These are phyloP conservation scores for Phytophthora kernoviae DNA, from an alignment of 352 stramenopile species.

Conservation along the genomic window DNA sequence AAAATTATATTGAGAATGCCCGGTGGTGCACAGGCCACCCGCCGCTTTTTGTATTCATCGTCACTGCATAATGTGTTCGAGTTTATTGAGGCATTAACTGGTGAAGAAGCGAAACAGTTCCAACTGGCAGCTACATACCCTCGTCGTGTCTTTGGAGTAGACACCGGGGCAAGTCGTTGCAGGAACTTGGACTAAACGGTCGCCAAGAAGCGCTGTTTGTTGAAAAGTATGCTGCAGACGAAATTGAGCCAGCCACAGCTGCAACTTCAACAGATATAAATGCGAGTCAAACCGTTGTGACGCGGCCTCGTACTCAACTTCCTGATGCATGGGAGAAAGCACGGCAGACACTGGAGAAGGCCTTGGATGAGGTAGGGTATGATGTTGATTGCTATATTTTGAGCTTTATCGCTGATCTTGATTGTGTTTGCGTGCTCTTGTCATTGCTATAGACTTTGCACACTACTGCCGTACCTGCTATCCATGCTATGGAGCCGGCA, in stretches of 20 bases:
- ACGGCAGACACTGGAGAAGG: conserved; percentile 45
- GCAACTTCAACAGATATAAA: background rate
- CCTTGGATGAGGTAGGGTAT: conserved; percentile 41
- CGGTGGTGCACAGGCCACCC: conserved; percentile 46
- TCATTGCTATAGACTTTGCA: conserved; percentile 30
- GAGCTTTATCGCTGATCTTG: background rate
- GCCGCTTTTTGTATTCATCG: conserved; percentile 46
- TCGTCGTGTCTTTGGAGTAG: conserved; percentile 56
- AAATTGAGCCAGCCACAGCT: background rate
- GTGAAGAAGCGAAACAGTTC: conserved; percentile 43
- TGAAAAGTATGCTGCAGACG: conserved; percentile 30
- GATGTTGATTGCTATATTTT: background rate
- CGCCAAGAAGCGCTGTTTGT: conserved; percentile 78
- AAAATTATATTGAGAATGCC: conserved; percentile 59
- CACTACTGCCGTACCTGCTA: conserved; percentile 39
- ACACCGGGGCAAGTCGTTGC: conserved; percentile 45
- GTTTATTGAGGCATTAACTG: conserved; percentile 57
- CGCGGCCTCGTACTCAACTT: conserved; percentile 25
- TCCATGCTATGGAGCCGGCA: conserved; percentile 75
- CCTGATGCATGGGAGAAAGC: conserved; percentile 51
- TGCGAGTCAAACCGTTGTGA: conserved; percentile 7
- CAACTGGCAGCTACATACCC: conserved; percentile 68
- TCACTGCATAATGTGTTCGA: conserved; percentile 51
- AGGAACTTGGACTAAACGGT: conserved; percentile 56
- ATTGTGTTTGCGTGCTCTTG: background rate